These are phyloP conservation scores for Ceriops decandra DNA, from an alignment of 345 rosid species.

Conservation along the genomic window DNA sequence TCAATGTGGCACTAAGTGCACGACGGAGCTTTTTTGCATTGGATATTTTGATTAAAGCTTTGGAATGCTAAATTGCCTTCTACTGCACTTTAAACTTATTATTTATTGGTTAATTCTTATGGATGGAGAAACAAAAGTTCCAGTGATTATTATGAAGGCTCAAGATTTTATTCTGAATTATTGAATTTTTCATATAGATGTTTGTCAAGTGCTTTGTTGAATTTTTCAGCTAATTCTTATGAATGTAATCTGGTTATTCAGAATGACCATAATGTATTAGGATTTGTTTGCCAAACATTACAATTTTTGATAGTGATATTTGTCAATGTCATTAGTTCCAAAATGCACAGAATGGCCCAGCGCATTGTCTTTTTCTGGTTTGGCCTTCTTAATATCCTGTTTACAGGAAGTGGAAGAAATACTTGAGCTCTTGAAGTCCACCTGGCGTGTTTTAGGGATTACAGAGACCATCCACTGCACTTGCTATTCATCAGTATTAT, in stretches of 20 bases:
- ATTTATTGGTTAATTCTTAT: no score
- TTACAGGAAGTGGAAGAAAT: conserved; percentile 94
- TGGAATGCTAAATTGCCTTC: background rate
- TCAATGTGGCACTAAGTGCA: background rate
- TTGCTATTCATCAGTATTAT: conserved; percentile 85
- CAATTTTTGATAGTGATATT: no score
- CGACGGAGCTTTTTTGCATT: background rate
- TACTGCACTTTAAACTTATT: no score
- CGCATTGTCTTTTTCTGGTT: background rate
- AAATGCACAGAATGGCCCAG: background rate
- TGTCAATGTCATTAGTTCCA: no score
- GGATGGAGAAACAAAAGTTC: no score
- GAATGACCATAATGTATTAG: no score
- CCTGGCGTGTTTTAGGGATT: conserved; percentile 94
- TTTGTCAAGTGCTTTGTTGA: background rate
- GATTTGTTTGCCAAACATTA: no score
- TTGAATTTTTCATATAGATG: background rate
- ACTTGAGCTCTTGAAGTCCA: conserved; percentile 91
- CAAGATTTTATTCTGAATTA: background rate
- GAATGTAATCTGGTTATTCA: no score
- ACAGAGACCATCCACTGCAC: conserved; percentile 93
- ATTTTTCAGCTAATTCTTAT: no score
- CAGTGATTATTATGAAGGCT: background rate
- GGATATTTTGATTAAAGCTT: background rate
- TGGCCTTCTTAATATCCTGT: background rate